These are phyloP conservation scores for Tolypocladium nubicola DNA, from an alignment of 2,329 filamentous ascomycete species.

Conservation along the genomic window DNA sequence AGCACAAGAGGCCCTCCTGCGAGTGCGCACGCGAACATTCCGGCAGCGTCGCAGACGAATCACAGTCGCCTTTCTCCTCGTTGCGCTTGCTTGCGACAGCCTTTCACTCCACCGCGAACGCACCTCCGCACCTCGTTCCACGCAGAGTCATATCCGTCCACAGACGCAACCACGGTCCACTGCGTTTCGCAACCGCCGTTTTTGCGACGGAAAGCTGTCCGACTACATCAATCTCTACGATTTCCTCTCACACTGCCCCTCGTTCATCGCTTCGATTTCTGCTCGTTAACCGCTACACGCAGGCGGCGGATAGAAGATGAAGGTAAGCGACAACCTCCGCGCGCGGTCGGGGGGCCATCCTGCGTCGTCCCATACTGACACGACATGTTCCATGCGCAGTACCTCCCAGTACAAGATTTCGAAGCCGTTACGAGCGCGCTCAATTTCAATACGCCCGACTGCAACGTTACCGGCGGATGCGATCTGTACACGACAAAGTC, in stretches of 20 bases:
- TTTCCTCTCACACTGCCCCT: background rate
- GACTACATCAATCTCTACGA: background rate
- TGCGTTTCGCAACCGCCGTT: background rate
- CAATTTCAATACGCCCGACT: conserved; percentile 91
- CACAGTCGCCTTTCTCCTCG: background rate
- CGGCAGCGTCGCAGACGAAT: background rate
- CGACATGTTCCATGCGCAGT: conserved; percentile 40
- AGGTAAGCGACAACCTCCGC: conserved; percentile 15
- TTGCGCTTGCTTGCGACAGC: background rate
- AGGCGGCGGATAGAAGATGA: conserved; percentile 21
- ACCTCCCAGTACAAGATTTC: conserved; percentile 81
- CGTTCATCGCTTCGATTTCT: background rate
- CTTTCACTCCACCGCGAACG: background rate
- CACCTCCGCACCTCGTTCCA: background rate
- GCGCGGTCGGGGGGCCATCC: too few species aligned
- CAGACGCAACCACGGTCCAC: background rate
- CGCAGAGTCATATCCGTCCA: background rate
- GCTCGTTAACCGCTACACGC: background rate
- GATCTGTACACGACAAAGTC: conserved; percentile 98
- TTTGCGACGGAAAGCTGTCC: background rate
- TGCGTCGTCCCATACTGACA: conserved; percentile 1
- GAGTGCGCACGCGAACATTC: background rate
- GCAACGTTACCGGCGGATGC: conserved; percentile 84
- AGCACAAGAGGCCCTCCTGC: background rate
- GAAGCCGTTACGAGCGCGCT: conserved; percentile 86